Conservation (phyloP, 2,329 filamentous ascomycete genomes). For the Hypoxylon sp. region DNA sequence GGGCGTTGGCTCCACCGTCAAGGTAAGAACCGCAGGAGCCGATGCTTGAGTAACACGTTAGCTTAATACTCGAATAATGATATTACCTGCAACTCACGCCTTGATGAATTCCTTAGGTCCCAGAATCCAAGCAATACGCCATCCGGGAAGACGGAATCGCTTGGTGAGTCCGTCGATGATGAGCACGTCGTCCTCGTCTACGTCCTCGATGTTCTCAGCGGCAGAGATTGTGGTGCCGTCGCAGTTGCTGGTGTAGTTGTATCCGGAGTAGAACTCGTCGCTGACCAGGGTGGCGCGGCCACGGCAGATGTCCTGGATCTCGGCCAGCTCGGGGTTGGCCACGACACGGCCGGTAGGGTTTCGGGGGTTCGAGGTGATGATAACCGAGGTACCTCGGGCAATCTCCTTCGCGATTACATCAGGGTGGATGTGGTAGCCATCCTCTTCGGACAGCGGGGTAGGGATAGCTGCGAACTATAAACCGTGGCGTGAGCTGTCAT, state of each 20-base stretch:
- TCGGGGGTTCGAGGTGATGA: conserved; percentile 93
- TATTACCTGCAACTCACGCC: conserved; percentile 63
- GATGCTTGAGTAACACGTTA: conserved; percentile 61
- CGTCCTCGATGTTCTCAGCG: conserved; percentile 89
- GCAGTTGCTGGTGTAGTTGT: conserved; percentile 94
- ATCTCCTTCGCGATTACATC: conserved; percentile 95
- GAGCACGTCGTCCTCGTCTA: conserved; percentile 89
- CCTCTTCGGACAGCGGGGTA: conserved; percentile 83
- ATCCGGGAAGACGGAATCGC: conserved; percentile 94
- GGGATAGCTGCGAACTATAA: conserved; percentile 84
- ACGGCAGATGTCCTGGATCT: conserved; percentile 94
- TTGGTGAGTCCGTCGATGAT: conserved; percentile 97
- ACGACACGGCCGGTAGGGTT: conserved; percentile 94
- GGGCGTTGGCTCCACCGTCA: conserved; percentile 92
- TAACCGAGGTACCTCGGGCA: conserved; percentile 84
- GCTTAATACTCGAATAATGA: conserved; percentile 5
- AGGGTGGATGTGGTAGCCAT: conserved; percentile 92
- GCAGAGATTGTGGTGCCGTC: conserved; percentile 90
- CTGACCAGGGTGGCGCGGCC: conserved; percentile 91
- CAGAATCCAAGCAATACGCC: conserved; percentile 96
- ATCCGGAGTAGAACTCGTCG: conserved; percentile 96
- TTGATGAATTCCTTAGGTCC: conserved; percentile 97
- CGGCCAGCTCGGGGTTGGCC: conserved; percentile 82
- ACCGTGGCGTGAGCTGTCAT: conserved; percentile 1
- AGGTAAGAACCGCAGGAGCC: conserved; percentile 93